Evolutionary conservation across 2,329 filamentous ascomycete genomes (phyloP).

Genomic region (Lecanicillium sp.): DNA sequence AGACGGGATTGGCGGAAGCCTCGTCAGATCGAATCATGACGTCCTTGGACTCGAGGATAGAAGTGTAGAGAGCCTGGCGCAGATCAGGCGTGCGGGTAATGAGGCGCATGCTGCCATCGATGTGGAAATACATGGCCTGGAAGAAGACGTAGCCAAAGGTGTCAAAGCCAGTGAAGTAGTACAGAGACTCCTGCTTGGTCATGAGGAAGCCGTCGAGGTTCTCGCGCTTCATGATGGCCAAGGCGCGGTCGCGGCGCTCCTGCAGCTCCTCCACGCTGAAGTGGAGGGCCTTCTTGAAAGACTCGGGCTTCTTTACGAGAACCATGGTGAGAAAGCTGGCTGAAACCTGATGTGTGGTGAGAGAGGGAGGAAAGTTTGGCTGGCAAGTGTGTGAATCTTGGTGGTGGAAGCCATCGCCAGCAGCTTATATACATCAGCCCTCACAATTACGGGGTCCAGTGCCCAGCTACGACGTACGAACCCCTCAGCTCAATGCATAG

Average conservation of each 20-base stretch:
- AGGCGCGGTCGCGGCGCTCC: constrained; percentile 6
- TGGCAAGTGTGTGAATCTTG: no score
- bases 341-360: no score
- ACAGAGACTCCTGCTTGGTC: constrained; percentile 25
- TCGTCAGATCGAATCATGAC: constrained; percentile 17
- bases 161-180: constrained; percentile 24
- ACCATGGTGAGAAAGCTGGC: no score
- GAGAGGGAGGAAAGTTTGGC: no score
- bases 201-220: constrained; percentile 25
- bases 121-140: constrained; percentile 27
- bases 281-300: constrained; percentile 9
- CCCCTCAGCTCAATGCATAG: no score
- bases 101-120: constrained; percentile 21
- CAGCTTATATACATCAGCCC: no score
- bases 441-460: no score
- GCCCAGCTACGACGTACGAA: no score
- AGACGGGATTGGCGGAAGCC: constrained; percentile 20
- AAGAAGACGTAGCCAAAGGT: constrained; percentile 29
- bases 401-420: no score
- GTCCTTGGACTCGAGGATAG: constrained; percentile 11
- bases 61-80: constrained; percentile 25
- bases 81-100: constrained; percentile 23
- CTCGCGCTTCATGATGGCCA: constrained; percentile 15
- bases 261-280: constrained; percentile 8
- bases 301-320: constrained; percentile 6